Evolutionary conservation across 768 basidiomycete species (phyloP).

Genomic region (Psilocybe cubensis): DNA sequence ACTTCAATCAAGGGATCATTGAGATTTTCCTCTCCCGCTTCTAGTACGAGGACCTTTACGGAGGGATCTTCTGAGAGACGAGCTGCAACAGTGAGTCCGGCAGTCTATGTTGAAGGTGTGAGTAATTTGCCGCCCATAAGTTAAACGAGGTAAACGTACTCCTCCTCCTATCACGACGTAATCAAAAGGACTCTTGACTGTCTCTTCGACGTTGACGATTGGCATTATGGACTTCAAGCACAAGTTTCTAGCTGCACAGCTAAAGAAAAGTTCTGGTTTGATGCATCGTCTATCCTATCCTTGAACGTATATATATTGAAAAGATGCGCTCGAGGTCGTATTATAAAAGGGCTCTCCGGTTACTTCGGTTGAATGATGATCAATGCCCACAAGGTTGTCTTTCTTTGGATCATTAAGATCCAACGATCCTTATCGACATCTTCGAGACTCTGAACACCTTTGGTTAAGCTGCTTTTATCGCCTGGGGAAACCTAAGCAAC

Average conservation of each 20-base stretch:
- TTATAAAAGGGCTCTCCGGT: neutral
- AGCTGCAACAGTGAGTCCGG: conserved; percentile 1
- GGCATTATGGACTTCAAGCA: conserved; percentile 3
- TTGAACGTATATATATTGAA: neutral
- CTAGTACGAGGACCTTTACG: conserved; percentile 15
- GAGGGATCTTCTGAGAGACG: conserved; percentile 13
- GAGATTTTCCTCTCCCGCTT: conserved; percentile 36
- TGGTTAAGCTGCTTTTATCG: neutral
- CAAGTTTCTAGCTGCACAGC: neutral
- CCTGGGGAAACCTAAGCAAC: too few species aligned
- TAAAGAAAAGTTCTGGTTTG: too few species aligned
- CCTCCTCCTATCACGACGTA: conserved; percentile 12
- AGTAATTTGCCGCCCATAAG: too few species aligned
- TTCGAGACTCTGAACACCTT: neutral
- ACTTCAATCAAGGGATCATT: conserved; percentile 37
- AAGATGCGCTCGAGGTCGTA: neutral
- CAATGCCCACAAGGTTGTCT: neutral
- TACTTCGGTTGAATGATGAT: neutral
- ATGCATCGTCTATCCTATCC: too few species aligned
- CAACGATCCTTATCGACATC: neutral
- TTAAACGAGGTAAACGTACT: neutral
- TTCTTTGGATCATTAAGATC: neutral
- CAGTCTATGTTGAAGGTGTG: neutral
- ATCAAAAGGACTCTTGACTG: neutral
- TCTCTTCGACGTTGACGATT: conserved; percentile 3